Percentiles rank a stretch among this genome's conserved stretches.
Conservation (phyloP, 345 rosid genomes). For the Ceriops zippeliana region DNA sequence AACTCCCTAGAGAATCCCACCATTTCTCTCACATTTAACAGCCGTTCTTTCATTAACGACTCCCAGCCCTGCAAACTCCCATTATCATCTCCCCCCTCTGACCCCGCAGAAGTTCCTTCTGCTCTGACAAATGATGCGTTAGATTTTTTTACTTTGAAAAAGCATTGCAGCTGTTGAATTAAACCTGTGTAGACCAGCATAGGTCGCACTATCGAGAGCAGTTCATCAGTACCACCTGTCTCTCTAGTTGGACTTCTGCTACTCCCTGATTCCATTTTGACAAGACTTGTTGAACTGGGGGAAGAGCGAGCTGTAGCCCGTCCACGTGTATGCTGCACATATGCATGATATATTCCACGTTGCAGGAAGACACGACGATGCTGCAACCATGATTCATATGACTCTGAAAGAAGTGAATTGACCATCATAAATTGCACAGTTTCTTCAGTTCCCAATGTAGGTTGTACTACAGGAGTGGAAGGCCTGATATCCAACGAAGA, state of each 20-base stretch:
- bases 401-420: constrained; percentile 80
- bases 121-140: constrained; percentile 22
- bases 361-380: constrained; percentile 81
- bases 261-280: constrained; percentile 44
- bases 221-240: constrained; percentile 43
- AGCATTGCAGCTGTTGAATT: constrained; percentile 87
- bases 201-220: constrained; percentile 59
- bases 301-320: constrained; percentile 42
- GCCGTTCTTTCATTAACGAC: constrained; percentile 65
- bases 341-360: constrained; percentile 84
- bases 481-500: constrained; percentile 54
- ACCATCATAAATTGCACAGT: constrained; percentile 98
- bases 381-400: constrained; percentile 89
- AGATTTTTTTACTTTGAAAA: constrained; percentile 61
- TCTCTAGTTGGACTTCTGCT: constrained; percentile 37
- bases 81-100: constrained; percentile 39
- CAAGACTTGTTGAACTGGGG: constrained; percentile 24
- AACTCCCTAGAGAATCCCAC: constrained; percentile 76
- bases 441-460: constrained; percentile 68
- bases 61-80: constrained; percentile 73
- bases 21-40: constrained; percentile 74
- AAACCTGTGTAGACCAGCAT: constrained; percentile 88
- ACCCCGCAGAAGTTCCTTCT: constrained; percentile 39
- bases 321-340: constrained; percentile 88
- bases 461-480: constrained; percentile 46